A percentile compares a stretch with the other conserved stretches of the same genome.
Evolutionary conservation across 2,329 filamentous ascomycete species (phyloP).

Genomic region (Cephalotrichum gorgonifer): DNA sequence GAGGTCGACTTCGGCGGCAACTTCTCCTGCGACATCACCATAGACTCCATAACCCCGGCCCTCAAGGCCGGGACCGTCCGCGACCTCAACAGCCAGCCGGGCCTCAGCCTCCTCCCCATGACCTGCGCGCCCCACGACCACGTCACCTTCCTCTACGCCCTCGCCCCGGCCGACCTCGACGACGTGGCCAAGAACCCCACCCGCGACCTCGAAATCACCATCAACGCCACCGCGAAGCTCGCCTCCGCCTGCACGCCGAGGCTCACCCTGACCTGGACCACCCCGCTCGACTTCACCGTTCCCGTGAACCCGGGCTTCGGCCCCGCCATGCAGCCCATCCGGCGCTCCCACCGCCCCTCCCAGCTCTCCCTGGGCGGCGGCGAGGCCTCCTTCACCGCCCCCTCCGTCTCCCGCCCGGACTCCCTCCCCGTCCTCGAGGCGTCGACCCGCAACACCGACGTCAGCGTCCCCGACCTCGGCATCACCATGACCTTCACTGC

Average conservation of each 20-base stretch:
- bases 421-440: conserved; percentile 49
- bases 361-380: conserved; percentile 53
- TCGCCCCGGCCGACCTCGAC: conserved; percentile 42
- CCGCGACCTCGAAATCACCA: conserved; percentile 46
- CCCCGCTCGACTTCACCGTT: conserved; percentile 57
- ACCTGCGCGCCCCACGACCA: conserved; percentile 63
- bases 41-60: conserved; percentile 48
- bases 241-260: conserved; percentile 48
- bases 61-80: conserved; percentile 49
- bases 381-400: conserved; percentile 44
- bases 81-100: conserved; percentile 40
- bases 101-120: conserved; percentile 40
- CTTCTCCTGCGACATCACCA: conserved; percentile 53
- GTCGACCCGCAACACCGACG: conserved; percentile 32
- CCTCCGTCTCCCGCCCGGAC: conserved; percentile 48
- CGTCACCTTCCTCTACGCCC: conserved; percentile 62
- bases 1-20: conserved; percentile 66
- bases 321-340: conserved; percentile 42
- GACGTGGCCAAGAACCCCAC: conserved; percentile 32
- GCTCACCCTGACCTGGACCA: conserved; percentile 58
- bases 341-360: conserved; percentile 50
- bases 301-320: conserved; percentile 56
- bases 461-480: conserved; percentile 49
- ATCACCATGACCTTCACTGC: conserved; percentile 67
- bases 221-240: conserved; percentile 49